Percentiles rank a stretch among this genome's conserved stretches.
phyloP scores from a whole-genome alignment of 805 yeast species.

The Barnettozyma populi region DNA sequence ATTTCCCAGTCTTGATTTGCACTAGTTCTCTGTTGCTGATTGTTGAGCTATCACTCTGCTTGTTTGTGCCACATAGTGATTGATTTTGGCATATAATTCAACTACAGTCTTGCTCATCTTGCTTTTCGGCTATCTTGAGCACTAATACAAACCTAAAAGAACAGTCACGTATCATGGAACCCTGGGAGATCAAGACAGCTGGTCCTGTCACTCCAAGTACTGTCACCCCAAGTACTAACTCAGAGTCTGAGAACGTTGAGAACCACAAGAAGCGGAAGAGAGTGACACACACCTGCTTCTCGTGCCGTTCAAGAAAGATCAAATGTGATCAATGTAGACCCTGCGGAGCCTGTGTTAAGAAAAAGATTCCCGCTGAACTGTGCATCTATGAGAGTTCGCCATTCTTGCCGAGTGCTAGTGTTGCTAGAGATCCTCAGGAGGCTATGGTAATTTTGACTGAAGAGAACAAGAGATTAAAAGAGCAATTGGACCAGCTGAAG shows the following conservation, averaged over 20 bases:
- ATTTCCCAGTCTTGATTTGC: too few species aligned
- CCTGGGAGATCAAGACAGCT: constrained; percentile 4
- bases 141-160: neutral
- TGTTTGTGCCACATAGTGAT: neutral
- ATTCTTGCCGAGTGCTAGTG: constrained; percentile 24
- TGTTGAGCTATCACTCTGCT: neutral
- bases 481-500: constrained; percentile 13
- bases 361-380: constrained; percentile 18
- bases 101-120: neutral
- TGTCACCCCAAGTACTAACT: neutral
- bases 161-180: neutral
- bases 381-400: constrained; percentile 26
- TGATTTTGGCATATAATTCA: neutral
- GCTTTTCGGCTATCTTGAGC: neutral
- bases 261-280: constrained; percentile 13
- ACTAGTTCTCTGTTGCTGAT: too few species aligned
- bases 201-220: neutral
- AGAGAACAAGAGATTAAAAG: constrained; percentile 18
- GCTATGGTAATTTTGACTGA: constrained; percentile 10
- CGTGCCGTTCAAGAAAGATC: constrained; percentile 20
- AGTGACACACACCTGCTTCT: constrained; percentile 17
- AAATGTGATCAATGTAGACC: constrained; percentile 25
- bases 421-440: constrained; percentile 9
- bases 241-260: neutral
- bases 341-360: constrained; percentile 21